These are phyloP conservation scores for Davidsoniella australis DNA, from an alignment of 2,329 filamentous ascomycete genomes.

Conservation along the genomic window DNA sequence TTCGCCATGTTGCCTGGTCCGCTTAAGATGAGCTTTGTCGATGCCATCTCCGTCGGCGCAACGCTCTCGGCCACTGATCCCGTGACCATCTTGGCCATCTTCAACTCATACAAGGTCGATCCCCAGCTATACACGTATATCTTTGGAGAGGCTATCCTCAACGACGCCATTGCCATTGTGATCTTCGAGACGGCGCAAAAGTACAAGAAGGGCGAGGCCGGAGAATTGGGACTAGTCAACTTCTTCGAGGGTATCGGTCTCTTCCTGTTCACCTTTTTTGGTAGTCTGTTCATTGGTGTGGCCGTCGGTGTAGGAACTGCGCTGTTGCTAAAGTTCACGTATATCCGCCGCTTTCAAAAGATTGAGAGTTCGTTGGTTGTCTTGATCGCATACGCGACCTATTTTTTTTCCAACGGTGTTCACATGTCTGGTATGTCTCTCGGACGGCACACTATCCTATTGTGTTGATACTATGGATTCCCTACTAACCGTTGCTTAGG, in stretches of 20 bases:
- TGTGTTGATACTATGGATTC: background rate
- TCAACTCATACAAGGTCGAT: slow-evolving; percentile 98
- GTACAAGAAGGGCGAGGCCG: slow-evolving; percentile 61
- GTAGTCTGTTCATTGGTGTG: slow-evolving; percentile 77
- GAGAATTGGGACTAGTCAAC: slow-evolving; percentile 59
- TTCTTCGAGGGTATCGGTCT: slow-evolving; percentile 84
- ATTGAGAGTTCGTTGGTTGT: slow-evolving; percentile 93
- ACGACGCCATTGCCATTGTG: slow-evolving; percentile 96
- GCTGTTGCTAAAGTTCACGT: slow-evolving; percentile 82
- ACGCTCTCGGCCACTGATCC: slow-evolving; percentile 94
- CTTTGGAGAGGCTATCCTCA: slow-evolving; percentile 94
- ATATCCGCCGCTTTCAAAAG: slow-evolving; percentile 80
- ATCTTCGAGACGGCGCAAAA: slow-evolving; percentile 94
- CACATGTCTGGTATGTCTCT: slow-evolving; percentile 70
- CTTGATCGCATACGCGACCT: slow-evolving; percentile 86
- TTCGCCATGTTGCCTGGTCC: slow-evolving; percentile 78
- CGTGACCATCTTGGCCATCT: slow-evolving; percentile 94
- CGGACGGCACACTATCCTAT: background rate
- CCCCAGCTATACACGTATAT: slow-evolving; percentile 98
- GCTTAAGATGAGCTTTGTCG: slow-evolving; percentile 75
- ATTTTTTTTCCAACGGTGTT: slow-evolving; percentile 93
- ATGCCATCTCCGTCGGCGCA: slow-evolving; percentile 90
- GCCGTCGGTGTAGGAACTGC: slow-evolving; percentile 76
- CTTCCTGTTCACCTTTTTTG: slow-evolving; percentile 92
- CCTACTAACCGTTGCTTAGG: slow-evolving; percentile 31